Evolutionary conservation across 495 filamentous ascomycete species (phyloP).

Genomic region (Apiosordaria backusii): DNA sequence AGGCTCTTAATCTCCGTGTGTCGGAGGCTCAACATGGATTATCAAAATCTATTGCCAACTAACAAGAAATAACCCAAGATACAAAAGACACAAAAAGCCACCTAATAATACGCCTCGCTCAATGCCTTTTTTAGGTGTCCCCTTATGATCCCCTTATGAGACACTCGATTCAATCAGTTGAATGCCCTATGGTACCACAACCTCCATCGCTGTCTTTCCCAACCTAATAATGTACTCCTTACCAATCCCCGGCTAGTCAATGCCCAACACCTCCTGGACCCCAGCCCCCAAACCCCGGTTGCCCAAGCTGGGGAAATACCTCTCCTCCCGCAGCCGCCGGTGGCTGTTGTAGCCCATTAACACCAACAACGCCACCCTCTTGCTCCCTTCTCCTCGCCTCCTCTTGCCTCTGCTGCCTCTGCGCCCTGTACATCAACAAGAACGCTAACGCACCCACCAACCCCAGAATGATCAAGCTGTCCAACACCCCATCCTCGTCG

Average conservation of each 20-base stretch:
- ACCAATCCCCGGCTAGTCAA: constrained; percentile 35
- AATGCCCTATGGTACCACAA: not conserved
- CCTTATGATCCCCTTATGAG: not conserved
- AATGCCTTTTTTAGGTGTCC: not conserved
- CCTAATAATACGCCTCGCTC: not conserved
- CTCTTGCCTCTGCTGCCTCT: constrained; percentile 67
- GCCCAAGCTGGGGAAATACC: constrained; percentile 63
- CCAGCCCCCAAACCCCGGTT: constrained; percentile 72
- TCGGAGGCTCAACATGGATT: not conserved
- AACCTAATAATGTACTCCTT: not conserved
- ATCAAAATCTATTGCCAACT: not conserved
- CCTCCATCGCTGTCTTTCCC: not conserved
- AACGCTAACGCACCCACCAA: constrained; percentile 70
- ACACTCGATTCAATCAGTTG: not conserved
- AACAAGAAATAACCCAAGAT: no score
- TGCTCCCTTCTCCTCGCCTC: constrained; percentile 40
- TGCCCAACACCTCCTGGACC: constrained; percentile 72
- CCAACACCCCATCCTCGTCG: constrained; percentile 66
- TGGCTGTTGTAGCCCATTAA: constrained; percentile 6
- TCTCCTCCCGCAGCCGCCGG: constrained; percentile 13
- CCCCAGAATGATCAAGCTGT: constrained; percentile 78
- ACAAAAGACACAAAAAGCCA: not conserved
- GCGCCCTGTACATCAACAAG: constrained; percentile 78
- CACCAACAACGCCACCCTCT: constrained; percentile 13
- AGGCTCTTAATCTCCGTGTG: no score